phyloP scores from a whole-genome alignment of 768 basidiomycete genomes.

The Pulveroboletus ravenelii region DNA sequence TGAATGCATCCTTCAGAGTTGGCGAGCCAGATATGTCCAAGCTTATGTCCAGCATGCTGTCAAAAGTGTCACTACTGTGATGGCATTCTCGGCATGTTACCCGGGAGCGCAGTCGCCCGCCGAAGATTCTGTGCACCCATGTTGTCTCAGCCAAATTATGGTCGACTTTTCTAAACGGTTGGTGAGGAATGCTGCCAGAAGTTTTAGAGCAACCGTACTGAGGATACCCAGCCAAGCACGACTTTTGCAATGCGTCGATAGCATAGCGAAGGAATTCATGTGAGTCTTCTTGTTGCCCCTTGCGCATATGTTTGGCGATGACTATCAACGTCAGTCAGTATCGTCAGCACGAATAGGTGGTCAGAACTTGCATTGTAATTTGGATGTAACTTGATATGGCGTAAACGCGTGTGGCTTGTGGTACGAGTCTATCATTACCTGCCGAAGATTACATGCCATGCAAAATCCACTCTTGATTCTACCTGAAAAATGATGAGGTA shows the following conservation, averaged over 20 bases:
- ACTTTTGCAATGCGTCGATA: constrained; percentile 86
- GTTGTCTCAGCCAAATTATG: constrained; percentile 76
- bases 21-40: constrained; percentile 73
- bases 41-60: constrained; percentile 90
- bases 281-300: constrained; percentile 93
- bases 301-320: constrained; percentile 87
- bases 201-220: constrained; percentile 45
- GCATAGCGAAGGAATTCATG: constrained; percentile 97
- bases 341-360: not conserved
- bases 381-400: constrained; percentile 60
- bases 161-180: constrained; percentile 55
- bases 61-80: constrained; percentile 93
- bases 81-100: constrained; percentile 80
- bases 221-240: constrained; percentile 66
- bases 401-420: constrained; percentile 45
- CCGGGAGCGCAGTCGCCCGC: constrained; percentile 85
- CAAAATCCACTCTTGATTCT: constrained; percentile 55
- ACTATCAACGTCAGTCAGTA: constrained; percentile 38
- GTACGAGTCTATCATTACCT: constrained; percentile 54
- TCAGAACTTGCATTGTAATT: constrained; percentile 58
- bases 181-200: constrained; percentile 9
- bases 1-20: constrained; percentile 66
- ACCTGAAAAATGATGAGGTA: constrained; percentile 30
- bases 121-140: constrained; percentile 94
- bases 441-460: constrained; percentile 69